These are phyloP conservation scores for Pichia sp. DNA, from an alignment of 1,139 yeast genomes.

Conservation along the genomic window DNA sequence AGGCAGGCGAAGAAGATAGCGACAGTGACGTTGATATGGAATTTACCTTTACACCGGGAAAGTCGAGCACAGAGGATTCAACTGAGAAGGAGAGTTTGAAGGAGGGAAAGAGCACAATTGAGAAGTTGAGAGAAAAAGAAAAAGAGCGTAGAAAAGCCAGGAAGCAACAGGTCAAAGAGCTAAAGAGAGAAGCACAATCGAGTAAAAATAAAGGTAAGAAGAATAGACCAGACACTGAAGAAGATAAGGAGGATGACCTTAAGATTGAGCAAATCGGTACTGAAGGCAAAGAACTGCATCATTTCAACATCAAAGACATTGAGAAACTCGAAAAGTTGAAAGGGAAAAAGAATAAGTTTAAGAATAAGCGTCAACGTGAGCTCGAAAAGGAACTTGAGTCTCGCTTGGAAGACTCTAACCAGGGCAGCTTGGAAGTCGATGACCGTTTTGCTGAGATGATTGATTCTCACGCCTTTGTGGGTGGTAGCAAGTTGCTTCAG, in stretches of 20 bases:
- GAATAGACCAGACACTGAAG: conserved; percentile 26
- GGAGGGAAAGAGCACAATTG: conserved; percentile 72
- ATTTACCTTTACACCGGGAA: conserved; percentile 89
- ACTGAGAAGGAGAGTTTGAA: conserved; percentile 30
- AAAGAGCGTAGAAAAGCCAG: conserved; percentile 86
- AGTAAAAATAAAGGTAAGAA: conserved; percentile 29
- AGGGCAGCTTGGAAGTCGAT: conserved; percentile 60
- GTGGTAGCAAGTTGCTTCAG: conserved; percentile 47
- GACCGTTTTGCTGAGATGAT: conserved; percentile 85
- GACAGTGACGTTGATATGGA: conserved; percentile 87
- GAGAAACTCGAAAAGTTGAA: conserved; percentile 66
- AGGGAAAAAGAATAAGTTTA: conserved; percentile 47
- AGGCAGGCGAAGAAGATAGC: conserved; percentile 32
- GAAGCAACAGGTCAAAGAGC: conserved; percentile 64
- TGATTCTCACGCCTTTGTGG: conserved; percentile 69
- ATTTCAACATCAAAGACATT: conserved; percentile 78
- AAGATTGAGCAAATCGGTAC: conserved; percentile 34
- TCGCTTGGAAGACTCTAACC: conserved; percentile 8
- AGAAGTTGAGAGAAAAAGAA: conserved; percentile 79
- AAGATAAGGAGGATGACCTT: conserved; percentile 24
- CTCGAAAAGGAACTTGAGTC: conserved; percentile 35
- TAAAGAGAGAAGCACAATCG: conserved; percentile 42
- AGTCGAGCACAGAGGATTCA: conserved; percentile 33
- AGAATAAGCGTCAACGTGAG: conserved; percentile 44
- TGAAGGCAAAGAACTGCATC: conserved; percentile 51